Evolutionary conservation across 2,329 filamentous ascomycete species (phyloP), one percentile per base, ranked within the genome.

Genomic region (Drechmeria coniospora): DNA sequence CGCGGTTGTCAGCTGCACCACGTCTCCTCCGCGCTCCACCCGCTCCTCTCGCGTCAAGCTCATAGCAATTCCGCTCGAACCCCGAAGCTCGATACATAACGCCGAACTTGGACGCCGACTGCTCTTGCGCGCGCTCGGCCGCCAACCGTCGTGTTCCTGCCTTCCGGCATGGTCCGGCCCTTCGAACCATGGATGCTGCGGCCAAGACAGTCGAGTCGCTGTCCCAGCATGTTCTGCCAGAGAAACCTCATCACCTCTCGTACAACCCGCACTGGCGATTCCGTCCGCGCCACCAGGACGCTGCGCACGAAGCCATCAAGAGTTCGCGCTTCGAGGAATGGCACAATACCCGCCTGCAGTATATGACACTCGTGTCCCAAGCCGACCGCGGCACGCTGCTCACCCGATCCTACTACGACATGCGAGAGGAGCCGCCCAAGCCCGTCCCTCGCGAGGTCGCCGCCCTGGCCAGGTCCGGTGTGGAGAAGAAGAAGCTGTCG

Each of bases 371-470:
- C 32, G 45, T 71, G 26, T 67, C 63, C 33, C 64, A 69, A 40
- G 64, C 61, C 33, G 65, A 72, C 38, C 66, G 68, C 41, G 68
- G 68, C 34, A 51, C 69, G 23, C 58, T 73, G 36, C 46, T 68
- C 32, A 71, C 68, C 13, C 57, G 66, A 34, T 56, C 66, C 25
- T 64, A 66, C 42, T 70, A 66, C 50, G 62, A 69, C 31, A 67
- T 72, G 45, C 58, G 62, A 43, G 61, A 68, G 39, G 63, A 68
- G 33, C 53, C 57, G 14, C 52, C 54, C 8, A 56, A 54, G 21
- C 49, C 51, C 32, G 38, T 47, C 23, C 46, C 51, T 30, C 47
- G 46, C 34, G 47, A 55, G 30, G 45, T 56, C 34, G 46, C 42
- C 39, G 46, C 53, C 34, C 55, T 63, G 33, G 39, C 56, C 29